Evolutionary conservation across 495 filamentous ascomycete genomes (phyloP).

Genomic region (Xylona heveae): DNA sequence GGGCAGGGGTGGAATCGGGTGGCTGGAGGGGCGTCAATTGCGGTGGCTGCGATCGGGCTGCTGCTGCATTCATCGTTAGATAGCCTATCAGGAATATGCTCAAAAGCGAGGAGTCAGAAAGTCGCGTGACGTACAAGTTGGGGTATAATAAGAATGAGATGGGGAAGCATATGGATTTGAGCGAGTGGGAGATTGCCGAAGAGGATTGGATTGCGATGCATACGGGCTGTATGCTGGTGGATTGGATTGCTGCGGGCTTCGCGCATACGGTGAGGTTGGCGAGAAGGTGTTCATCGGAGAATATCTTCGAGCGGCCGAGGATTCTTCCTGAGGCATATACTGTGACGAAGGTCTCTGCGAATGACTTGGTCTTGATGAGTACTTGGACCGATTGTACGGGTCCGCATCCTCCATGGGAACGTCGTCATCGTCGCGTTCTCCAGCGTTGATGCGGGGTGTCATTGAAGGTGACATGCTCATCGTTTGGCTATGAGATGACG

Average conservation of each 20-base stretch:
- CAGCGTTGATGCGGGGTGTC: constrained; percentile 7
- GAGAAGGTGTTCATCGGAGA: constrained; percentile 79
- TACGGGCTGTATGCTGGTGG: constrained; percentile 27
- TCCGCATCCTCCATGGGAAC: constrained; percentile 86
- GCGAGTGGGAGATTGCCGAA: constrained; percentile 35
- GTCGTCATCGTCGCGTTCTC: constrained; percentile 43
- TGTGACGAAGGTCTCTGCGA: constrained; percentile 25
- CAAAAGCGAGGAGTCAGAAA: no score
- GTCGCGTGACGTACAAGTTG: constrained; percentile 6
- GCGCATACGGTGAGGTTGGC: constrained; percentile 33
- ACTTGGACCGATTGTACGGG: constrained; percentile 62
- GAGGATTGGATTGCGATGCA: constrained; percentile 15
- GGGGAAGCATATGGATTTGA: constrained; percentile 34
- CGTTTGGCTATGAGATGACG: constrained; percentile 3
- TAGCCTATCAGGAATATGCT: constrained; percentile 29
- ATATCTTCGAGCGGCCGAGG: constrained; percentile 72
- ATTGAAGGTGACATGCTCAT: constrained; percentile 9
- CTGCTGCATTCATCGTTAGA: constrained; percentile 6
- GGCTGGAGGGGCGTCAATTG: constrained; percentile 52
- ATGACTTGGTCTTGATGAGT: constrained; percentile 41
- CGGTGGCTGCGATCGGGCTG: constrained; percentile 14
- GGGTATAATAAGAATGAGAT: constrained; percentile 41
- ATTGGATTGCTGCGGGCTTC: constrained; percentile 31
- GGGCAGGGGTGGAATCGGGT: constrained; percentile 35
- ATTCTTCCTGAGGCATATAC: constrained; percentile 55